These are phyloP conservation scores for Prillingera fragicola DNA, from an alignment of 1,284 basidiomycete genomes.

Conservation along the genomic window DNA sequence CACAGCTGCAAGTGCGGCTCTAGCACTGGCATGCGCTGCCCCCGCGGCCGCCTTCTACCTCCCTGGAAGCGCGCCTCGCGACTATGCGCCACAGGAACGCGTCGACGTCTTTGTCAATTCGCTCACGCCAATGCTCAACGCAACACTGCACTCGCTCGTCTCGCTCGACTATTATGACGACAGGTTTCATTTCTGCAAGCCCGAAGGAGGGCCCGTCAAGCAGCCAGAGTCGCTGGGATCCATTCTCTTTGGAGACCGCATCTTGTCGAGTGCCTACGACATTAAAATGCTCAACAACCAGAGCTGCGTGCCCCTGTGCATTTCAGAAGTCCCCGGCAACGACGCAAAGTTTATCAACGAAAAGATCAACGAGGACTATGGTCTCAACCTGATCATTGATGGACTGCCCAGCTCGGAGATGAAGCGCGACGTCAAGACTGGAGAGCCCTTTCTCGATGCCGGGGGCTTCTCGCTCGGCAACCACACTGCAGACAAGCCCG, in stretches of 20 bases:
- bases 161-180: constrained; percentile 37
- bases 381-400: constrained; percentile 90
- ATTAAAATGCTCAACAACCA: constrained; percentile 45
- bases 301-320: constrained; percentile 74
- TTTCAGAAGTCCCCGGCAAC: constrained; percentile 57
- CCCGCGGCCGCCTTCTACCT: constrained; percentile 58
- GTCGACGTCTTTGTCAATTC: constrained; percentile 75
- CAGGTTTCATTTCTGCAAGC: constrained; percentile 80
- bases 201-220: constrained; percentile 66
- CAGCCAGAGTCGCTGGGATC: constrained; percentile 86
- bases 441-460: constrained; percentile 81
- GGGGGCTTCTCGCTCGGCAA: constrained; percentile 51
- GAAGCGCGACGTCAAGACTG: constrained; percentile 69
- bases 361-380: constrained; percentile 89
- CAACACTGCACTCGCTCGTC: constrained; percentile 59
- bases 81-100: constrained; percentile 63
- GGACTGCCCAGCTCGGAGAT: constrained; percentile 90
- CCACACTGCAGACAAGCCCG: constrained; percentile 52
- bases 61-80: constrained; percentile 70
- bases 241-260: constrained; percentile 91
- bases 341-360: constrained; percentile 84
- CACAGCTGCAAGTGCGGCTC: constrained; percentile 13
- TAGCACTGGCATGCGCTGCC: constrained; percentile 15
- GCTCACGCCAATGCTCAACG: constrained; percentile 76
- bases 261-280: constrained; percentile 84